Evolutionary conservation across 2,329 filamentous ascomycete genomes (phyloP), one percentile per base, ranked within the genome.

Genomic region (Phoma sp.): DNA sequence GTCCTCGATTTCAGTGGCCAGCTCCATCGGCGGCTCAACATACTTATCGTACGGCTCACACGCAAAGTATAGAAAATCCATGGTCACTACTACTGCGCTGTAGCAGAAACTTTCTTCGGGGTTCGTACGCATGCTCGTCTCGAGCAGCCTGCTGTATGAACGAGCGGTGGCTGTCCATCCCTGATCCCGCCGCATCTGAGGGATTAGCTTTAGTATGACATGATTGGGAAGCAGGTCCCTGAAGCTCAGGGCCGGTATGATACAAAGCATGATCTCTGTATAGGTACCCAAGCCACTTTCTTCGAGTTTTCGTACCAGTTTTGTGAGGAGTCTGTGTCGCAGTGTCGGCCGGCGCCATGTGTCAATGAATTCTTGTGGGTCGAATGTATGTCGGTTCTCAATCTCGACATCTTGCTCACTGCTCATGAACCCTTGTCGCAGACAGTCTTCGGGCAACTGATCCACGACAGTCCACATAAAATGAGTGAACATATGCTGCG

Each of bases 381-480:
- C 33, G n/a, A 46, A 46, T 13, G 43, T 15, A 13, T 46, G 31
- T 4, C 33, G 43, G 12, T 13, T n/a, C 24, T 48, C 36, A 17
- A 48, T 48, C n/a, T 48, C 45, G 17, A 48, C 35, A 2, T 37
- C 45, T 17, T 21, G 35, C 19, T 48, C 45, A 25, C 36, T 48
- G n/a, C n/a, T 24, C 12, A 17, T 2, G 21, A 39, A 15, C 4
- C 33, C n/a, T 31, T 46, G 24, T 10, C 50, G 50, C 7, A 52
- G 29, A 21, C 24, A 43, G 21, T 52, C 41, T 6, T 32, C 12
- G 4, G 35, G 27, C 4, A 52, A 21, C 4, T 41, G 35, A 19
- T 41, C 25, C 9, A 44, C 43, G 2, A 41, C 43, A 33, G 41
- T 46, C 50, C 50, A 52, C 35, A 52, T 41, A 22, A 52, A 52